Evolutionary conservation across 2,329 filamentous ascomycete species (phyloP), one percentile per base, ranked within the genome.

Genomic region (Epichloe festucae): DNA sequence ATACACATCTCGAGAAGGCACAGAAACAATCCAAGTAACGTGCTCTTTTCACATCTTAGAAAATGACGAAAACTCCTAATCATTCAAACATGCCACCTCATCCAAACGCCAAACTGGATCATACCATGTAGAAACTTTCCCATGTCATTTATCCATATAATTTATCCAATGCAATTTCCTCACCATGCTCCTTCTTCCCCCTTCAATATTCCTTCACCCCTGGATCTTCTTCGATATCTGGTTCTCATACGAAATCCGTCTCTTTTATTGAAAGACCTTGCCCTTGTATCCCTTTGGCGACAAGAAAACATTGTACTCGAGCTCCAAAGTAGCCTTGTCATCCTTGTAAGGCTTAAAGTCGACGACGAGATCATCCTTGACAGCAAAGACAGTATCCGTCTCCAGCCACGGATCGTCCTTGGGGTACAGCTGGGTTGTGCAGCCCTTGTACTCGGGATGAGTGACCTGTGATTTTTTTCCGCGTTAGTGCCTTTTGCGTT

Each of bases 341-440:
- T 71, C 69, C 54, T 66, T 50, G 35, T 71, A 60, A 10, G 74
- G 73, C 58, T 68, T 71, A 60, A 78, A 78, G 56, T 74, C 67
- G 14, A 77, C 66, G 2, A 77, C 59, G 4, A 78, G 62, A 46
- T 75, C 73, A 46, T 74, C 68, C 65, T 78, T 78, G 57, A 78
- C 75, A 39, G 74, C 75, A 55, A 75, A 78, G 35, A 76, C 74
- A 42, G 66, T 65, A 48, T 70, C 68, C 2, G 64, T 65, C 39
- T 65, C 63, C 27, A 89, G 73, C 63, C 87, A 86, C 47, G 78
- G 75, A 67, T 84, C 79, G 55, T 78, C 72, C 55, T 75, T 75
- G 66, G 87, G 84, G 64, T 89, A 90, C 50, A 90, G 82, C 66
- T 90, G 86, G 0, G 86, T 89, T 1, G 84, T 85, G 54, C 87